Percentiles rank a stretch among this genome's conserved stretches.
Conservation (phyloP, 176 grass and related monocot species). For the Oropetium thomaeum region DNA sequence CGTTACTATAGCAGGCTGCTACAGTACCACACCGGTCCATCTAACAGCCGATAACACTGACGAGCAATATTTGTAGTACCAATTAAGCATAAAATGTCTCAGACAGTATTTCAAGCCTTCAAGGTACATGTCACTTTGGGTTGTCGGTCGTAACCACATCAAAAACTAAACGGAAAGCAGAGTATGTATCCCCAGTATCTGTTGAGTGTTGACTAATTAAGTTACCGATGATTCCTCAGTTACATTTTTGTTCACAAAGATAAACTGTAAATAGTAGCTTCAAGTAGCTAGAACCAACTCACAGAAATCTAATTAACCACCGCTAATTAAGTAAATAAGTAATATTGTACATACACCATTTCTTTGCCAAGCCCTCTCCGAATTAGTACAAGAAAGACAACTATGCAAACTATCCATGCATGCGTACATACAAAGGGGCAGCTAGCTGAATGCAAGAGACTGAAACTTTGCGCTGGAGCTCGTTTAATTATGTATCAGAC, state of each 20-base stretch:
- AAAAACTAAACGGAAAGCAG: no score
- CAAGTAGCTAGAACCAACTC: not conserved
- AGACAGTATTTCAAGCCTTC: no score
- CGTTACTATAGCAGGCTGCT: no score
- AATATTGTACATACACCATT: constrained; percentile 35
- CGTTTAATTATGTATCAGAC: constrained; percentile 53
- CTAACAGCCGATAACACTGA: no score
- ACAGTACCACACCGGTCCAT: no score
- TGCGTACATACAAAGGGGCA: constrained; percentile 5
- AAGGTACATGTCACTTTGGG: no score
- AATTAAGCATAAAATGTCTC: no score
- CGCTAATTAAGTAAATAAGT: constrained; percentile 28
- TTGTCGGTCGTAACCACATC: no score
- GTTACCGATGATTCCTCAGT: no score
- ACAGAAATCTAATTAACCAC: constrained; percentile 6
- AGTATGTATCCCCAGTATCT: no score
- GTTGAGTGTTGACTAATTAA: no score
- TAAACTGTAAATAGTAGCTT: not conserved
- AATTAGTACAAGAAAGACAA: constrained; percentile 40
- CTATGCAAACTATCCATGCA: not conserved
- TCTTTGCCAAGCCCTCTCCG: constrained; percentile 40
- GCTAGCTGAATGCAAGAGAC: not conserved
- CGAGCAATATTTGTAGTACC: no score
- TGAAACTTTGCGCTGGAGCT: not conserved
- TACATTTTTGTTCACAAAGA: not conserved